Evolutionary conservation across 2,329 filamentous ascomycete genomes (phyloP), one percentile per base, ranked within the genome.

Genomic region (Aaosphaeria pasadenensis): DNA sequence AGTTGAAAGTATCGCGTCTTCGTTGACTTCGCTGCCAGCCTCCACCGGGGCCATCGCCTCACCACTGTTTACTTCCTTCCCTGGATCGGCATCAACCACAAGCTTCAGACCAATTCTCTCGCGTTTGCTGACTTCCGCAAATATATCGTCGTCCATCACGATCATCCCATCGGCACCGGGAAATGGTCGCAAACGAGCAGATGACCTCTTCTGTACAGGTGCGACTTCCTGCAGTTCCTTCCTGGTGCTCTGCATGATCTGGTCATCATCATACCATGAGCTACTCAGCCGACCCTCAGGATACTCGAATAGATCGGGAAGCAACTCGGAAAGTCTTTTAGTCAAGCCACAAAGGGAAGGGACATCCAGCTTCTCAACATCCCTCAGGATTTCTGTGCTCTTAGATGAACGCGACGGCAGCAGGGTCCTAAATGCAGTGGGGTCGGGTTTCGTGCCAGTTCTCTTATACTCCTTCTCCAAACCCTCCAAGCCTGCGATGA

Each of bases 291-390:
- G 66, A n/a, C 51, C 17, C 24, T 69, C 63, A 46, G 71, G 67
- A 40, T 72, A 63, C 44, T 71, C 69, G 28, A 60, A 67, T 44
- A 78, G 52, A 7, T 71, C 71, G 5, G 75, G 75, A 13, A 77
- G 54, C 9, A 76, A 62, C 56, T 74, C 71, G 0, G 74, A 76
- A 9, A 78, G 59, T 17, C 74, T 69, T 43, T 75, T 67, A 2
- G 74, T 76, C 6, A 78, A 62, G 7, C 66, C 72, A 30, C 64
- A 66, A 11, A 77, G 68, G 4, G 72, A 76, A 11, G 76, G 76
- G 28, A 78, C 71, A 4, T 71, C 72, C 24, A 78, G 57, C 30
- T 71, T 67, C 29, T 76, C 71, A 54, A 77, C 66, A 56, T 77
- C 75, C 39, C 64, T 66, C 29, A 76, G 62, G 41, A 75, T 58